phyloP scores from a whole-genome alignment of 1,284 basidiomycete species.

The Leccinum pallidistipes region DNA sequence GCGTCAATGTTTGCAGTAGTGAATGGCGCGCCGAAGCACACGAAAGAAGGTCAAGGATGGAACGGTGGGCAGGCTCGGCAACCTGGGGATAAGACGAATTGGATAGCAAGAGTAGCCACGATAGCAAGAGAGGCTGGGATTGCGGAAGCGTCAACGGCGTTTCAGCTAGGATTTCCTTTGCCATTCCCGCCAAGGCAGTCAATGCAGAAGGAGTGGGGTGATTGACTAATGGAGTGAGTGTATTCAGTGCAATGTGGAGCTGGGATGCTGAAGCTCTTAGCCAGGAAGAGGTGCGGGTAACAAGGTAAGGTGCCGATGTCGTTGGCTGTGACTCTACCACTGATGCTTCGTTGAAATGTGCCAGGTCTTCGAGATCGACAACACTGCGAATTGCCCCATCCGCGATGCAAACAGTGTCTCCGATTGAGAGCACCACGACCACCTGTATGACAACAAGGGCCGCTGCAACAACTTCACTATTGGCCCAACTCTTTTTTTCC shows the following conservation, averaged over 20 bases:
- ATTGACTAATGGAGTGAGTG: slow-evolving; percentile 56
- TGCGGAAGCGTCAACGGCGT: slow-evolving; percentile 65
- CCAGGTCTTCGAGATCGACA: slow-evolving; percentile 63
- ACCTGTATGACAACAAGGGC: slow-evolving; percentile 59
- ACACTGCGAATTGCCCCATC: slow-evolving; percentile 58
- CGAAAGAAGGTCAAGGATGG: slow-evolving; percentile 51
- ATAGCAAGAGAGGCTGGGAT: slow-evolving; percentile 63
- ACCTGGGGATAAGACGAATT: slow-evolving; percentile 31
- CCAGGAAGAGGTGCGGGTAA: slow-evolving; percentile 56
- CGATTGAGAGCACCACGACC: slow-evolving; percentile 56
- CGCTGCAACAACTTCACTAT: slow-evolving; percentile 61
- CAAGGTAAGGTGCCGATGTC: slow-evolving; percentile 42
- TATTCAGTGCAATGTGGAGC: slow-evolving; percentile 66
- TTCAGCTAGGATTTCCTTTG: slow-evolving; percentile 49
- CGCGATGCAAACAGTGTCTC: slow-evolving; percentile 63
- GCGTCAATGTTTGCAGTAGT: slow-evolving; percentile 54
- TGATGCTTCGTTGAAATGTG: slow-evolving; percentile 32
- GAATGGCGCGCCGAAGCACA: slow-evolving; percentile 41
- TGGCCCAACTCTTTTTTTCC: slow-evolving; percentile 57
- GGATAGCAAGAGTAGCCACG: slow-evolving; percentile 56
- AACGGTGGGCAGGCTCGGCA: slow-evolving; percentile 39
- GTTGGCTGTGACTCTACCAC: slow-evolving; percentile 13
- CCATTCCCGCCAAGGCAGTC: slow-evolving; percentile 54
- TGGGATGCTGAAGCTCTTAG: slow-evolving; percentile 65
- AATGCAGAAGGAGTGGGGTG: slow-evolving; percentile 69